Base-by-base conservation (phyloP, 2,329 filamentous ascomycete species). In the Pseudocercospora musae region DNA sequence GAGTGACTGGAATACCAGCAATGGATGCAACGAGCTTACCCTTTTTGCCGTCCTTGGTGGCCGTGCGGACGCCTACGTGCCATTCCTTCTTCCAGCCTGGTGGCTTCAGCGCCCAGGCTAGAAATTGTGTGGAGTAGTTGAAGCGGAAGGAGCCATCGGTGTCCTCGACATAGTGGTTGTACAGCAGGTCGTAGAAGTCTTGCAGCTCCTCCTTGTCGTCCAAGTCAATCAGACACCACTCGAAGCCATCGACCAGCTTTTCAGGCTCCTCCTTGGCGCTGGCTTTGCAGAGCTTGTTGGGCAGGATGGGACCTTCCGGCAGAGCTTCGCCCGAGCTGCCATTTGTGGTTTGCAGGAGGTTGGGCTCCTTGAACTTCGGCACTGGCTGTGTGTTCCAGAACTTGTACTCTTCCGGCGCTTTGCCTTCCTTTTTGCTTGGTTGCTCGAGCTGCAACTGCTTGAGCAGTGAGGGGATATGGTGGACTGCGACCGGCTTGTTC, bases 341-440 rank as follows among this genome's bases (percentile, higher is more conserved):
- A n/a, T 66, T 70, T 7, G 73, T 75, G 18, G 69, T 73, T 60
- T 73, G 73, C 25, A 74, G 68, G 44, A 74, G 65, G 68, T 74
- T 72, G 18, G 71, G 69, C 62, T 73, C 72, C 71, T 85, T 88
- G 73, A 98, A 96, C 73, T 88, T 89, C 56, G 91, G 90, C 62
- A 99, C 95, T 0, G 95, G 95, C 77, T 99, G 95, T 52, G 95
- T 99, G 77, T 92, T 88, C 95, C 95, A 99, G 81, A 99, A 99
- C 79, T 96, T 97, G 84, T 98, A 97, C 62, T 73, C 73, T 57
- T 74, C 71, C 8, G 69, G 73, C 23, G 71, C 67, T 58, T 75
- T 75, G 62, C 72, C 73, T 60, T 74, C 73, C 29, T 69, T 71
- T 48, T 69, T 72, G 25, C 48, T 48, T 9, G 58, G 60, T 27